Evolutionary conservation across 2,329 filamentous ascomycete genomes (phyloP).

Genomic region (Aspergillus ruber): DNA sequence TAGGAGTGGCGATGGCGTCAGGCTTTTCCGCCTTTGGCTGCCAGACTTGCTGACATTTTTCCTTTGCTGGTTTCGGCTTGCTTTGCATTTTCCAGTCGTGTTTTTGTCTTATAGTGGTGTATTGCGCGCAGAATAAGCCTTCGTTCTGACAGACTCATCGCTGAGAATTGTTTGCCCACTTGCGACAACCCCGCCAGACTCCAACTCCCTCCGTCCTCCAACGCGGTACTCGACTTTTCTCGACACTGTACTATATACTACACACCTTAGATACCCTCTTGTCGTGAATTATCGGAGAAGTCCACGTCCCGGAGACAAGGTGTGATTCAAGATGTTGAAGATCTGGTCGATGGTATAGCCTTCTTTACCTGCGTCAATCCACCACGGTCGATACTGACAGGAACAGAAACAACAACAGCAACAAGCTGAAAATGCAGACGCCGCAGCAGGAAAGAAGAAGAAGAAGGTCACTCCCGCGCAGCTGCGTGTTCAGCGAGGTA

Average conservation of each 20-base stretch:
- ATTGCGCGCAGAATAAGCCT: neutral
- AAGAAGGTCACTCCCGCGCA: conserved; percentile 98
- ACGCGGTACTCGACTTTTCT: neutral
- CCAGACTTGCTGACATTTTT: conserved; percentile 1
- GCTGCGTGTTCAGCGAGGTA: conserved; percentile 92
- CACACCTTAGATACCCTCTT: too few species aligned
- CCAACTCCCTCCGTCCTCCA: neutral
- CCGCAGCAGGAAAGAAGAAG: conserved; percentile 74
- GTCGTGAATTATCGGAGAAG: too few species aligned
- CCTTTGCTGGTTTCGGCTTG: neutral
- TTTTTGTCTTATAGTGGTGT: neutral
- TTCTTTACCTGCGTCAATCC: conserved; percentile 21
- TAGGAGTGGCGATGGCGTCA: conserved; percentile 1
- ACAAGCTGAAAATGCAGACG: conserved; percentile 89
- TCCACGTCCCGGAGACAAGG: conserved; percentile 1
- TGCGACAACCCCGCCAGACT: neutral
- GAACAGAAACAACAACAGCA: conserved; percentile 70
- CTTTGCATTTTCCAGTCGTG: neutral
- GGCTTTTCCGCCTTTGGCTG: neutral
- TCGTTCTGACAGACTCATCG: neutral
- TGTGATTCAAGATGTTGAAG: conserved; percentile 73
- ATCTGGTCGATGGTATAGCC: conserved; percentile 89
- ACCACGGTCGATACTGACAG: conserved; percentile 12
- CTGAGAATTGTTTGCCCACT: neutral
- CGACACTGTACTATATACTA: too few species aligned